Base-by-base conservation (phyloP, 228 moss, liverwort and hornwort genomes). In the Sphagnum magellanicum region DNA sequence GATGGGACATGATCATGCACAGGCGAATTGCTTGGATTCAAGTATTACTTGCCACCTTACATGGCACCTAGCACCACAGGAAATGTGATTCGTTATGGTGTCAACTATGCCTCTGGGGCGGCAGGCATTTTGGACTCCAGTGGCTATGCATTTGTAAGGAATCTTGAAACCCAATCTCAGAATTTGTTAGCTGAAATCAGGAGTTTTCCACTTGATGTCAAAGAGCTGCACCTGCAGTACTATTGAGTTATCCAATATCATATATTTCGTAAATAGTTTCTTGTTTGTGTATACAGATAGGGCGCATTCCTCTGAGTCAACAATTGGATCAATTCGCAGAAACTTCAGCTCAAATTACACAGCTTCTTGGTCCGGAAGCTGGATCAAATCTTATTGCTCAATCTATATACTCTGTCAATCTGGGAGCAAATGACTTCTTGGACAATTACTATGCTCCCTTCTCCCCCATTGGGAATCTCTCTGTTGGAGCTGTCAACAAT, bases 401-500 rank as follows among this genome's bases (percentile, higher is more conserved):
- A 4, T 77, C 85, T 14, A n/a, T 86, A 71, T 86, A 16, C 66
- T 64, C 75, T 6, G n/a, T 71, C 51, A 82, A 73, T 64, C 11
- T 86, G 13, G 85, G 77, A 7, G 72, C 85, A 48, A 86, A 86
- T 68, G 82, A 86, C 17, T 86, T 79, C 58, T 65, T 86, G 50
- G 77, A 79, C 71, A 86, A 82, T 50, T 86, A 79, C 73, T 86
- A 82, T 68, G 67, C 70, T 51, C 82, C 82, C 9, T 64, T 75
- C 17, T 82, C 82, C 32, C 82, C 82, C 9, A 65, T 82, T 16
- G 11, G 71, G 5, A 81, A 73, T 63, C 68, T 77, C 74, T 77
- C 61, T 50, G 0, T 60, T 49, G 61, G 61, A 0, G 65, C 71
- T 49, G 67, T 62, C 53, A 49, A 76, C 13, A 4, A 50, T 48